phyloP scores from a whole-genome alignment of 805 yeast species.

The Kazachstania martiniae region DNA sequence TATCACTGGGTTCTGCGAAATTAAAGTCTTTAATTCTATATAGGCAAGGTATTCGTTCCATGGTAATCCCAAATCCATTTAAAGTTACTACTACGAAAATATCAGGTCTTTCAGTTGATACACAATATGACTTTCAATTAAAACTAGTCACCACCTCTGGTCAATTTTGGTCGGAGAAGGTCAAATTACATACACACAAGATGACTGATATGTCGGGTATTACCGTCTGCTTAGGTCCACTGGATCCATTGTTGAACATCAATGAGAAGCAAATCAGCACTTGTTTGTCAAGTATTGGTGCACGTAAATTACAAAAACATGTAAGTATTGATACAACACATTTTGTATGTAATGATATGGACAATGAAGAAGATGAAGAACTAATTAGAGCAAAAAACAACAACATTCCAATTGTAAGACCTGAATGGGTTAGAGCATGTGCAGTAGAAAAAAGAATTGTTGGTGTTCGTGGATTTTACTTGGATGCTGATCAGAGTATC shows the following conservation, averaged over 20 bases:
- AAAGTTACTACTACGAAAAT: conserved; percentile 73
- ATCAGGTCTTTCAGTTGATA: conserved; percentile 84
- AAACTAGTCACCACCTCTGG: conserved; percentile 87
- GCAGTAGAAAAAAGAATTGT: conserved; percentile 80
- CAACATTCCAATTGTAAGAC: conserved; percentile 89
- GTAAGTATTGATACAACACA: conserved; percentile 92
- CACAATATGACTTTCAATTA: conserved; percentile 67
- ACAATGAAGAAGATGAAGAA: conserved; percentile 33
- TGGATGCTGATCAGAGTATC: conserved; percentile 40
- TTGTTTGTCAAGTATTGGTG: conserved; percentile 63
- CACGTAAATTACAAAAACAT: conserved; percentile 60
- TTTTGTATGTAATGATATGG: conserved; percentile 43
- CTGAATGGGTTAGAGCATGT: conserved; percentile 96
- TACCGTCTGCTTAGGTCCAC: conserved; percentile 78
- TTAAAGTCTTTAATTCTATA: conserved; percentile 67
- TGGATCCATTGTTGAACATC: conserved; percentile 43
- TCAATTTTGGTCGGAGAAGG: conserved; percentile 51
- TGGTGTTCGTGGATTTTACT: conserved; percentile 81
- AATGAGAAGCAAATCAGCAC: conserved; percentile 46
- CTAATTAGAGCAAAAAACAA: conserved; percentile 69
- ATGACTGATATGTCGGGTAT: conserved; percentile 95
- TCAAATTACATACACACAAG: conserved; percentile 76
- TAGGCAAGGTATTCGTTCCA: conserved; percentile 51
- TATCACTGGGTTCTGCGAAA: conserved; percentile 73
- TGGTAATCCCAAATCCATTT: conserved; percentile 76